phyloP scores from a whole-genome alignment of 2,329 filamentous ascomycete genomes.

The Talaromyces rugulosus region DNA sequence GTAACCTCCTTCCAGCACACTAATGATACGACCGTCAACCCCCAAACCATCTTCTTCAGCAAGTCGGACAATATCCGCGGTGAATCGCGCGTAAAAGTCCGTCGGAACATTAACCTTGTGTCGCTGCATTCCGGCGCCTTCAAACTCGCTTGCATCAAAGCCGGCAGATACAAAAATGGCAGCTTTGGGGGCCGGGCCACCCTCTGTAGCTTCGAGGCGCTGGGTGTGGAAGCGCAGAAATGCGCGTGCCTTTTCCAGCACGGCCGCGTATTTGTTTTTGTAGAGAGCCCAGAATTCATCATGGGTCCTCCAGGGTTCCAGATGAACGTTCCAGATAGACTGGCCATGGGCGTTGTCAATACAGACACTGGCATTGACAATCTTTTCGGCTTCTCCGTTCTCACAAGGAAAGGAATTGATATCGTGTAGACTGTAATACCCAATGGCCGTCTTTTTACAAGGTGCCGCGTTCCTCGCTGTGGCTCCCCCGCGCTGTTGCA shows the following conservation, averaged over 20 bases:
- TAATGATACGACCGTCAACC: slow-evolving; percentile 81
- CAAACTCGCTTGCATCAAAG: slow-evolving; percentile 96
- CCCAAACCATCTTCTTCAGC: slow-evolving; percentile 73
- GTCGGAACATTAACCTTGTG: slow-evolving; percentile 95
- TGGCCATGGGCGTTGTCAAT: slow-evolving; percentile 93
- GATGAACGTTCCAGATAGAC: slow-evolving; percentile 91
- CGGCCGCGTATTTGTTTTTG: slow-evolving; percentile 66
- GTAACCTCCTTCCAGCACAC: slow-evolving; percentile 92
- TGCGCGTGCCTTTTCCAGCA: slow-evolving; percentile 74
- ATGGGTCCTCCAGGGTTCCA: slow-evolving; percentile 79
- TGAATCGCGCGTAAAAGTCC: slow-evolving; percentile 90
- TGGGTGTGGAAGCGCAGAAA: slow-evolving; percentile 73
- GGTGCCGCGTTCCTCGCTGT: slow-evolving; percentile 66
- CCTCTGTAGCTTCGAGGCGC: slow-evolving; percentile 54
- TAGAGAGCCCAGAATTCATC: slow-evolving; percentile 89
- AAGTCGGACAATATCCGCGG: slow-evolving; percentile 75
- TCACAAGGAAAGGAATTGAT: slow-evolving; percentile 99
- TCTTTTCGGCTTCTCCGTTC: slow-evolving; percentile 85
- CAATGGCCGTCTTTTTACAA: slow-evolving; percentile 82
- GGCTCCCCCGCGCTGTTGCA: slow-evolving; percentile 27
- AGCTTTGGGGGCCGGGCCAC: slow-evolving; percentile 65
- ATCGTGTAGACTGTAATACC: slow-evolving; percentile 95
- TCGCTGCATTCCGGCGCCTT: slow-evolving; percentile 87
- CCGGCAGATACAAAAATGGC: slow-evolving; percentile 94
- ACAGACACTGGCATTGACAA: slow-evolving; percentile 89